These are phyloP conservation scores for Pyricularia sp. DNA, from an alignment of 2,329 filamentous ascomycete genomes.

Conservation along the genomic window DNA sequence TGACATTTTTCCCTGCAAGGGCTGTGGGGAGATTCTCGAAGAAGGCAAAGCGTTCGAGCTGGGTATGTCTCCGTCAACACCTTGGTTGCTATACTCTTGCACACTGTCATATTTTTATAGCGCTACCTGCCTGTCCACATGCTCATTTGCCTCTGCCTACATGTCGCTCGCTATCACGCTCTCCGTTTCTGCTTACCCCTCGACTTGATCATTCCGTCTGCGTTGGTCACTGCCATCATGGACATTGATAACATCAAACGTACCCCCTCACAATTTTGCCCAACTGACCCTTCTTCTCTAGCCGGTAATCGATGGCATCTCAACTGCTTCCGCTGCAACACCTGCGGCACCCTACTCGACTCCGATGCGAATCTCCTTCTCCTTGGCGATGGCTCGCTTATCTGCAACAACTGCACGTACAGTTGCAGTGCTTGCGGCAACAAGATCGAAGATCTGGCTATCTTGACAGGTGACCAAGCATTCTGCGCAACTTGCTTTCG, in stretches of 20 bases:
- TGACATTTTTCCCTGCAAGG: slow-evolving; percentile 84
- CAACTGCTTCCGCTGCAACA: slow-evolving; percentile 97
- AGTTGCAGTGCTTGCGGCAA: slow-evolving; percentile 94
- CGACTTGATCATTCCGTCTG: background rate
- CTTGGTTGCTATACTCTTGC: background rate
- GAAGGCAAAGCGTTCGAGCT: slow-evolving; percentile 98
- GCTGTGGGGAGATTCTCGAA: slow-evolving; percentile 93
- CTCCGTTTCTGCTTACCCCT: background rate
- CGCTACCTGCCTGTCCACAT: background rate
- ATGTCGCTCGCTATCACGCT: background rate
- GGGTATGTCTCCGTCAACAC: slow-evolving; percentile 45
- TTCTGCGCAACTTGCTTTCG: slow-evolving; percentile 97
- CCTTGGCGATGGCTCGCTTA: slow-evolving; percentile 92
- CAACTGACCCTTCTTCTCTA: slow-evolving; percentile 26
- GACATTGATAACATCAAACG: background rate
- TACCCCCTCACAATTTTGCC: slow-evolving; percentile 16
- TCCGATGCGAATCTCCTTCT: slow-evolving; percentile 96
- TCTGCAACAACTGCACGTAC: slow-evolving; percentile 99
- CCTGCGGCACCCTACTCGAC: slow-evolving; percentile 89
- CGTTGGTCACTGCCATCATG: slow-evolving; percentile 5
- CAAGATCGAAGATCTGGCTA: slow-evolving; percentile 97
- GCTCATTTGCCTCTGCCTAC: background rate
- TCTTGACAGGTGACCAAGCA: slow-evolving; percentile 93
- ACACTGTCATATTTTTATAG: background rate
- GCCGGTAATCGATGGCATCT: slow-evolving; percentile 98